Conservation (phyloP, 148 eudicot genomes). For the Persicaria tinctoria region DNA sequence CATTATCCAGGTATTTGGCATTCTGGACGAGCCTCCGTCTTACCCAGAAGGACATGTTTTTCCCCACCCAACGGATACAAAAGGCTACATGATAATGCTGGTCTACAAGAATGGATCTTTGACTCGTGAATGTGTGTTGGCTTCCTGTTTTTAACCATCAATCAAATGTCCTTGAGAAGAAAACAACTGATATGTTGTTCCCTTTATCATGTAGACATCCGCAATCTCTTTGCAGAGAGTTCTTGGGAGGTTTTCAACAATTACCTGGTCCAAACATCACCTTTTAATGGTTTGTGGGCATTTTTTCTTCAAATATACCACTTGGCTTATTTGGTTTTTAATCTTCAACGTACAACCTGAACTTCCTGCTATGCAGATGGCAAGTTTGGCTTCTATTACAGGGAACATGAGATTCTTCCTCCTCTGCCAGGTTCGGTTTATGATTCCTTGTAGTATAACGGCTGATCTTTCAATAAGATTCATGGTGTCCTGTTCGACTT, state of each 20-base stretch:
- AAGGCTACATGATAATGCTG: slow-evolving; percentile 91
- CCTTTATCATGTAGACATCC: slow-evolving; percentile 45
- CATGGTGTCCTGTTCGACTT: neutral
- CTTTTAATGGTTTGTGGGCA: slow-evolving; percentile 61
- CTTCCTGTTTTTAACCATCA: neutral
- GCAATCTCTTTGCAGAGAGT: slow-evolving; percentile 53
- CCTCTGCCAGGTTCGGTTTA: slow-evolving; percentile 58
- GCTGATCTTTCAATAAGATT: neutral
- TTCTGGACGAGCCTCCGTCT: slow-evolving; percentile 63
- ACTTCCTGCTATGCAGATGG: slow-evolving; percentile 40
- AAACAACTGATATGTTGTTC: neutral
- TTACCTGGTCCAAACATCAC: slow-evolving; percentile 59
- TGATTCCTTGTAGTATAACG: neutral
- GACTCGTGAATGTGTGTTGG: slow-evolving; percentile 72
- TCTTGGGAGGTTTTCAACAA: slow-evolving; percentile 78
- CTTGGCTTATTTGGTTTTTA: neutral
- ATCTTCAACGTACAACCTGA: neutral
- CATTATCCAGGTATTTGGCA: slow-evolving; percentile 67
- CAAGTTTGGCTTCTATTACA: slow-evolving; percentile 88
- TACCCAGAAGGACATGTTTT: slow-evolving; percentile 86
- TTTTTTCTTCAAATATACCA: neutral
- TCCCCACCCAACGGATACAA: slow-evolving; percentile 82
- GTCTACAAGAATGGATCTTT: slow-evolving; percentile 88
- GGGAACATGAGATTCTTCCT: slow-evolving; percentile 88
- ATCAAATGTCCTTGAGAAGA: neutral